These are phyloP conservation scores for Corinectria fuckeliana DNA, from an alignment of 2,329 filamentous ascomycete genomes.

Conservation along the genomic window DNA sequence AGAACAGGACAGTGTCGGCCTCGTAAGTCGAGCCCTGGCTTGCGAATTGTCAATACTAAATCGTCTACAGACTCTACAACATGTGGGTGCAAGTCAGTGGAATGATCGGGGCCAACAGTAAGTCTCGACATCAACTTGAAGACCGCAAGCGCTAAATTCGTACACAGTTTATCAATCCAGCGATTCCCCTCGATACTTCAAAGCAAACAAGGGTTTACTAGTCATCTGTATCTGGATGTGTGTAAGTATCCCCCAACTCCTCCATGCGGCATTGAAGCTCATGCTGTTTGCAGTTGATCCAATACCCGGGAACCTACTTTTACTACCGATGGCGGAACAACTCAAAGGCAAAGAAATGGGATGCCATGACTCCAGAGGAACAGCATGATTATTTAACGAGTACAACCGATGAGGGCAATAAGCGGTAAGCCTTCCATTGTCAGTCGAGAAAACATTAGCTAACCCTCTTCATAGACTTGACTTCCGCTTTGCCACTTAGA, in stretches of 20 bases:
- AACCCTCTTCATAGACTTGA: background rate
- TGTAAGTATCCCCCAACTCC: conserved; percentile 37
- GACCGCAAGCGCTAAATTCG: background rate
- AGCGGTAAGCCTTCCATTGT: background rate
- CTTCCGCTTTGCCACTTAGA: background rate
- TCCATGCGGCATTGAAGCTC: background rate
- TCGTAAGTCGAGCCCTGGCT: conserved; percentile 34
- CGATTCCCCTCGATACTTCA: conserved; percentile 46
- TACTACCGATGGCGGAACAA: conserved; percentile 49
- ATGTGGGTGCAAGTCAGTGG: conserved; percentile 49
- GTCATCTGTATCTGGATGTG: conserved; percentile 49
- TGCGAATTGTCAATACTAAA: background rate
- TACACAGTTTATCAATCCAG: conserved; percentile 43
- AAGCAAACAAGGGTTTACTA: conserved; percentile 46
- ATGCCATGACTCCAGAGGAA: conserved; percentile 47
- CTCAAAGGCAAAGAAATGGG: conserved; percentile 46
- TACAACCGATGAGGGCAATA: conserved; percentile 36
- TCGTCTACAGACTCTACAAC: conserved; percentile 59
- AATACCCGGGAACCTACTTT: conserved; percentile 46
- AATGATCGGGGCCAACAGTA: conserved; percentile 48
- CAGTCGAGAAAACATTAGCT: background rate
- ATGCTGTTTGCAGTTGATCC: conserved; percentile 36
- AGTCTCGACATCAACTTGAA: conserved; percentile 7
- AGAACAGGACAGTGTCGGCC: conserved; percentile 60
- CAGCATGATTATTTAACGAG: conserved; percentile 51